Evolutionary conservation across 495 filamentous ascomycete species (phyloP).

Genomic region (Xylaria intraflava): DNA sequence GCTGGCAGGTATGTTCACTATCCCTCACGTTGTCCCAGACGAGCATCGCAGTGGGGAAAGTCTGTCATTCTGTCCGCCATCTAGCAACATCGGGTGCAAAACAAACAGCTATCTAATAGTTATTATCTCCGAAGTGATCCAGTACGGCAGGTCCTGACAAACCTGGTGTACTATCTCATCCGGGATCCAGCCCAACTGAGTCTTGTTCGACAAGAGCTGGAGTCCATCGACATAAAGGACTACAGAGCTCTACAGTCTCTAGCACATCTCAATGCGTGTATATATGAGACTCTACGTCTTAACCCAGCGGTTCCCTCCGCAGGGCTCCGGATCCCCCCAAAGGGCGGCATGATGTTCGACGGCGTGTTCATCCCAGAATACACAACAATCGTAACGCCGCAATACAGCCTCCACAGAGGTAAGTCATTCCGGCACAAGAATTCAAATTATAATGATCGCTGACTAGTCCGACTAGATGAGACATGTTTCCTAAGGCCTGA

Average conservation of each 20-base stretch:
- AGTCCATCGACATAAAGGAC: neutral
- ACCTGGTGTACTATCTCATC: neutral
- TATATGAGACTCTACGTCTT: neutral
- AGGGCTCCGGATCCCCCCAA: neutral
- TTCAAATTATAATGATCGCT: neutral
- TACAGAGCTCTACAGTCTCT: neutral
- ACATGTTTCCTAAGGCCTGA: conserved; percentile 6
- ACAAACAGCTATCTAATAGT: no score
- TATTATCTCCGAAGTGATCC: neutral
- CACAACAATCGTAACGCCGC: neutral
- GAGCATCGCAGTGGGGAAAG: neutral
- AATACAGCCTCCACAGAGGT: neutral
- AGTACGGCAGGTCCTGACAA: neutral
- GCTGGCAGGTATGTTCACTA: neutral
- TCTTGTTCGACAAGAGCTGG: neutral
- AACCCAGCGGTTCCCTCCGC: neutral
- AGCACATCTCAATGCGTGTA: neutral
- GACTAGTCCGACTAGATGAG: neutral
- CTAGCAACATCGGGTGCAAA: no score
- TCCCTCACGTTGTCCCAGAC: neutral
- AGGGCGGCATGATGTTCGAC: neutral
- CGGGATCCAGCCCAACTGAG: neutral
- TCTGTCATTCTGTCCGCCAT: no score
- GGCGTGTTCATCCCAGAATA: neutral
- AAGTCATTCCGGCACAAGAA: neutral